Percentiles rank a stretch among this genome's conserved stretches.
Conservation (phyloP, 768 basidiomycete species). For the Cubamyces sp. region DNA sequence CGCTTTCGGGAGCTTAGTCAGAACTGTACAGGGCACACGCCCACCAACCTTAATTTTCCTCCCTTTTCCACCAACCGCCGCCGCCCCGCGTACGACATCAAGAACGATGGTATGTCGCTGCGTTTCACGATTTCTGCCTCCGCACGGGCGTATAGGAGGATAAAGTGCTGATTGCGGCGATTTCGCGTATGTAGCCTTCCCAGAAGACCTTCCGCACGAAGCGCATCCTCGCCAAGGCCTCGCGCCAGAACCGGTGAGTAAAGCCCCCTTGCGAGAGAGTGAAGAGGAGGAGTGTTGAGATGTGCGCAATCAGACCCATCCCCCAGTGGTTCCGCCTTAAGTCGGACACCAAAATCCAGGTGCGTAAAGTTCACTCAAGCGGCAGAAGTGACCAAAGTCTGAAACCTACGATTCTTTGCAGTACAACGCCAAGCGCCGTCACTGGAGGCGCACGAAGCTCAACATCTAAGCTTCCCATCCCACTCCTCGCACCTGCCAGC, state of each 20-base stretch:
- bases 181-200: conserved; percentile 71
- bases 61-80: conserved; percentile 30
- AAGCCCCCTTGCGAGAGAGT: background rate
- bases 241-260: conserved; percentile 88
- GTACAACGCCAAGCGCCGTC: conserved; percentile 96
- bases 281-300: conserved; percentile 2
- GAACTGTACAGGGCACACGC: conserved; percentile 37
- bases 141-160: background rate
- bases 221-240: conserved; percentile 94
- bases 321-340: conserved; percentile 99
- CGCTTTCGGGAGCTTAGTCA: conserved; percentile 34
- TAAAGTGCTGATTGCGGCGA: conserved; percentile 51
- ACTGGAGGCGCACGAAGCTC: conserved; percentile 99
- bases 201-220: conserved; percentile 99
- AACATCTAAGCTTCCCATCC: conserved; percentile 67
- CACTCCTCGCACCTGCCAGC: conserved; percentile 11
- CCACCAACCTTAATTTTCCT: conserved; percentile 36
- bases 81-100: conserved; percentile 33
- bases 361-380: conserved; percentile 34
- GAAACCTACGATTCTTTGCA: conserved; percentile 33
- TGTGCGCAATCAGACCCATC: conserved; percentile 69
- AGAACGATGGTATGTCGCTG: conserved; percentile 36
- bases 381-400: background rate
- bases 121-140: background rate
- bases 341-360: conserved; percentile 94